Evolutionary conservation across 1,139 yeast species (phyloP).

Genomic region (Suhomyces wounanorum): DNA sequence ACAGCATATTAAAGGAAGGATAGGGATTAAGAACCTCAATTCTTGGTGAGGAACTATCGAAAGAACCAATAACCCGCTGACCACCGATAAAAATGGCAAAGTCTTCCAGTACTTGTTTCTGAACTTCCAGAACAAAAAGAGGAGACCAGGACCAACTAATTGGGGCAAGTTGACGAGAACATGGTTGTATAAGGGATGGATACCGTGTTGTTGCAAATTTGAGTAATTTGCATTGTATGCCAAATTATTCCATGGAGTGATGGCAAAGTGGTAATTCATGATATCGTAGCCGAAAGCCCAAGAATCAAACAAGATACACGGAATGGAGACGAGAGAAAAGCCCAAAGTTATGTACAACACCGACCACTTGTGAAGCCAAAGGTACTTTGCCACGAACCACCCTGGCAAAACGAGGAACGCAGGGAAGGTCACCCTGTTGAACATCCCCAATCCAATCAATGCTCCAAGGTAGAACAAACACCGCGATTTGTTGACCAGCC

Average conservation of each 20-base stretch:
- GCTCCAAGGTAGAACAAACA: slow-evolving; percentile 49
- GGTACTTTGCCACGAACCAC: slow-evolving; percentile 39
- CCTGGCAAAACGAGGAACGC: slow-evolving; percentile 71
- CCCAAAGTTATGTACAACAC: slow-evolving; percentile 29
- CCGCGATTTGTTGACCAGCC: slow-evolving; percentile 10
- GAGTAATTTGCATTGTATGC: slow-evolving; percentile 60
- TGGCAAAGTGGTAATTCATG: slow-evolving; percentile 21
- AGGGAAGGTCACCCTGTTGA: slow-evolving; percentile 83
- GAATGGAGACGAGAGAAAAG: slow-evolving; percentile 32
- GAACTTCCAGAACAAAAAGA: slow-evolving; percentile 43
- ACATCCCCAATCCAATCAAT: slow-evolving; percentile 64
- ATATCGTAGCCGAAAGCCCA: slow-evolving; percentile 5
- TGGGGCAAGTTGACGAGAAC: slow-evolving; percentile 74
- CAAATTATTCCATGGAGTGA: slow-evolving; percentile 79
- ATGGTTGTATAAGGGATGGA: slow-evolving; percentile 80
- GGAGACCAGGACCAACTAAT: slow-evolving; percentile 72
- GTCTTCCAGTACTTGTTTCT: slow-evolving; percentile 40
- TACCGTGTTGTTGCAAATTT: slow-evolving; percentile 77
- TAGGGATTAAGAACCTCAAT: slow-evolving; percentile 76
- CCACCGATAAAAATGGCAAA: slow-evolving; percentile 57
- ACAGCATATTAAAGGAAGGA: slow-evolving; percentile 69
- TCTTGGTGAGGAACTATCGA: slow-evolving; percentile 91
- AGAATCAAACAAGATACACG: slow-evolving; percentile 54
- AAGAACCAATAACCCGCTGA: slow-evolving; percentile 61
- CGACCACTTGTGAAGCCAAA: slow-evolving; percentile 29